A percentile compares a stretch with the other conserved stretches of the same genome.
phyloP scores from a whole-genome alignment of 2,329 filamentous ascomycete species.

The Penicillium paneum region DNA sequence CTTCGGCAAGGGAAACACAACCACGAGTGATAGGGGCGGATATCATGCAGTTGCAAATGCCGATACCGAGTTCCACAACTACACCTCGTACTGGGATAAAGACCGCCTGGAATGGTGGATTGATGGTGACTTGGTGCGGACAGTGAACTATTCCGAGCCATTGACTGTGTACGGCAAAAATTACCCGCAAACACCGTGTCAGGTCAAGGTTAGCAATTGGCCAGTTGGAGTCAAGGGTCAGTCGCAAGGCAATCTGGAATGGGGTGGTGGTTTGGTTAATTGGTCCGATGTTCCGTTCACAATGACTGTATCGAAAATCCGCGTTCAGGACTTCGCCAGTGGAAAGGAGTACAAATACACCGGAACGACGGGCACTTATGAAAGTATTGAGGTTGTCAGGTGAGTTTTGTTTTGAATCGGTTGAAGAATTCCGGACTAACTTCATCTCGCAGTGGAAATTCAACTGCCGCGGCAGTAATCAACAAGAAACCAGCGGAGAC shows the following conservation, averaged over 20 bases:
- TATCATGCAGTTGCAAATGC: conserved; percentile 67
- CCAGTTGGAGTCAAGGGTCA: conserved; percentile 54
- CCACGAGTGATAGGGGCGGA: conserved; percentile 74
- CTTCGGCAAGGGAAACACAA: conserved; percentile 83
- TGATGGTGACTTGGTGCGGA: conserved; percentile 60
- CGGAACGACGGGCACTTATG: conserved; percentile 58
- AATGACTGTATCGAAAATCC: conserved; percentile 66
- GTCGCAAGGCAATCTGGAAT: conserved; percentile 53
- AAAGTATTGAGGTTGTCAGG: conserved; percentile 60
- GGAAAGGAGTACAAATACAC: conserved; percentile 64
- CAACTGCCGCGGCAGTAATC: conserved; percentile 10
- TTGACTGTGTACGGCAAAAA: conserved; percentile 48
- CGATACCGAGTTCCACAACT: conserved; percentile 46
- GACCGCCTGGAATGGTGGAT: conserved; percentile 64
- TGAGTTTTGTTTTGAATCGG: conserved; percentile 22
- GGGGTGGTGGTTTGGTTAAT: conserved; percentile 67
- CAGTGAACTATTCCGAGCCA: conserved; percentile 59
- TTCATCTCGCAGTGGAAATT: conserved; percentile 11
- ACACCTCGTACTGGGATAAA: conserved; percentile 63
- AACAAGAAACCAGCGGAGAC: conserved; percentile 10
- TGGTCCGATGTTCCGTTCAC: conserved; percentile 64
- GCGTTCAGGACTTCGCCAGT: conserved; percentile 56
- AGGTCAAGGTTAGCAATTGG: conserved; percentile 67
- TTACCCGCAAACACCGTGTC: conserved; percentile 71
- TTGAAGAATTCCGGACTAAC: not conserved